Evolutionary conservation across 805 yeast species (phyloP).

Genomic region (Yamadazyma akitaensis): DNA sequence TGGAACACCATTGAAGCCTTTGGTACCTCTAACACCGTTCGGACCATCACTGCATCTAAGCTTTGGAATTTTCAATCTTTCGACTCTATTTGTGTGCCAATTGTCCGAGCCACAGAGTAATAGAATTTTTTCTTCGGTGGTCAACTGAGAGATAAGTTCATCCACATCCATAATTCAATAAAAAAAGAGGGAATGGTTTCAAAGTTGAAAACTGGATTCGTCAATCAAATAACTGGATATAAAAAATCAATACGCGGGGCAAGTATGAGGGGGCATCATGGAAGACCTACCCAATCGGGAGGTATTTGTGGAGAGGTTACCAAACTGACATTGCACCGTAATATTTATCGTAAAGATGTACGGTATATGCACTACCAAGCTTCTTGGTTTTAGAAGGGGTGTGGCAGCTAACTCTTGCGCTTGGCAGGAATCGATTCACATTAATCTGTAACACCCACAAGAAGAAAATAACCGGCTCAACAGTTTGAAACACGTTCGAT

Average conservation of each 20-base stretch:
- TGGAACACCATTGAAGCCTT: conserved; percentile 24
- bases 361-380: too few species aligned
- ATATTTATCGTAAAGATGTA: too few species aligned
- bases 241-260: conserved; percentile 2
- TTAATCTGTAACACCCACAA: too few species aligned
- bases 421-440: too few species aligned
- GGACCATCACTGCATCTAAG: conserved; percentile 42
- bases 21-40: conserved; percentile 32
- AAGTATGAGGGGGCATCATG: conserved; percentile 2
- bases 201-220: not conserved
- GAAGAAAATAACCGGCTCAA: too few species aligned
- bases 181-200: not conserved
- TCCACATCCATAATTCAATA: conserved; percentile 19
- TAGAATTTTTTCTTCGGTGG: conserved; percentile 24
- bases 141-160: conserved; percentile 19
- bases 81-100: conserved; percentile 48
- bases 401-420: too few species aligned
- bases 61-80: conserved; percentile 41
- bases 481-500: too few species aligned
- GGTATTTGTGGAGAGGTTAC: too few species aligned
- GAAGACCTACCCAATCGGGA: not conserved
- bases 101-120: conserved; percentile 38
- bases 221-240: not conserved
- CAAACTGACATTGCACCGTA: too few species aligned
- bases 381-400: too few species aligned